Evolutionary conservation across 306 rosid species (phyloP).

Genomic region (Cicer cuneatum): DNA sequence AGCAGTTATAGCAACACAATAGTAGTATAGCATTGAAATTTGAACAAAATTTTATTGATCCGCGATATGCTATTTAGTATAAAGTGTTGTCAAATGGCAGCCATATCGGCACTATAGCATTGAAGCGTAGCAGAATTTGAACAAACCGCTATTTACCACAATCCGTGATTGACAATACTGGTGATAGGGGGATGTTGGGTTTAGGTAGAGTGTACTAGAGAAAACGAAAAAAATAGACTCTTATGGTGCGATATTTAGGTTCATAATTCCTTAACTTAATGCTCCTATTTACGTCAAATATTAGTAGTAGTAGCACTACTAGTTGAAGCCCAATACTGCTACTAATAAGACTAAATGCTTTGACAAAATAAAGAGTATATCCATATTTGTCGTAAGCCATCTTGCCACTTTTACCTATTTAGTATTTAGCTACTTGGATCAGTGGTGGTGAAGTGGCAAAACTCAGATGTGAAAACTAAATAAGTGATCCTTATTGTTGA

Average conservation of each 20-base stretch:
- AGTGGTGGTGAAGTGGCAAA: slow-evolving; percentile 30
- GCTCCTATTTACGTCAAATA: slow-evolving; percentile 1
- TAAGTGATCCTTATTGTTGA: not conserved
- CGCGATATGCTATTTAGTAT: too few species aligned
- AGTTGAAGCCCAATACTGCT: not conserved
- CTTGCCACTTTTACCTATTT: not conserved
- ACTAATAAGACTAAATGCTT: not conserved
- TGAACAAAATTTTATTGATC: too few species aligned
- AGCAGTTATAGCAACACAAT: too few species aligned
- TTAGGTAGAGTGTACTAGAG: not conserved
- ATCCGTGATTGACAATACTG: too few species aligned
- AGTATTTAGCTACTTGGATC: not conserved
- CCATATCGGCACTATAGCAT: too few species aligned
- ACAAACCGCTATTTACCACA: too few species aligned
- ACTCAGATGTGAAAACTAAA: slow-evolving; percentile 6
- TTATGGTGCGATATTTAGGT: slow-evolving; percentile 1
- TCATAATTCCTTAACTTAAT: not conserved
- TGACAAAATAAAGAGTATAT: slow-evolving; percentile 19
- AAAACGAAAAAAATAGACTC: not conserved
- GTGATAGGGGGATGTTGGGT: not conserved
- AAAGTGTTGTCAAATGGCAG: too few species aligned
- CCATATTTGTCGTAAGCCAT: not conserved
- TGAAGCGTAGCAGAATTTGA: too few species aligned
- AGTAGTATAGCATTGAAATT: too few species aligned
- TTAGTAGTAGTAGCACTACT: not conserved